phyloP scores from a whole-genome alignment of 169 alveolate genomes.

The Plasmodium malariae region DNA sequence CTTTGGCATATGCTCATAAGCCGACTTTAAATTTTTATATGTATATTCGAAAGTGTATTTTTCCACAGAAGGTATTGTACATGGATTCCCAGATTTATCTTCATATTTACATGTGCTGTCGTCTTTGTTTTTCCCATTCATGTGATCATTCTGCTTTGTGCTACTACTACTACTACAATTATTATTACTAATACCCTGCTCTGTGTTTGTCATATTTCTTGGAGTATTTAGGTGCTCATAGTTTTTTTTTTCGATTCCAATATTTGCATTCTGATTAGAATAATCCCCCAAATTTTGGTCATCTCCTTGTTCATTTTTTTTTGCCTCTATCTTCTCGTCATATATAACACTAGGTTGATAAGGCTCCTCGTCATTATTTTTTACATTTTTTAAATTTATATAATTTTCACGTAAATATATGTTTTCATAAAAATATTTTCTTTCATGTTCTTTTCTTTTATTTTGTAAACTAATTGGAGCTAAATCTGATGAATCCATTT shows the following conservation, averaged over 20 bases:
- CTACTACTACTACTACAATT: neutral
- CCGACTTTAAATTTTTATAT: conserved; percentile 33
- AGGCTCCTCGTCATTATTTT: conserved; percentile 26
- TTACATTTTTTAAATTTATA: conserved; percentile 37
- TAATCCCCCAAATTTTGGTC: neutral
- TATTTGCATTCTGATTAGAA: neutral
- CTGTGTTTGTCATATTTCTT: neutral
- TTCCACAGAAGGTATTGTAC: conserved; percentile 46
- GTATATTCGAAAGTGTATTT: conserved; percentile 51
- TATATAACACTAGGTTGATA: conserved; percentile 7
- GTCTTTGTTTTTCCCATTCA: neutral
- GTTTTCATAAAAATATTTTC: conserved; percentile 65
- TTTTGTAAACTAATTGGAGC: conserved; percentile 73
- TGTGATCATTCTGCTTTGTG: neutral
- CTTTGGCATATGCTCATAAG: conserved; percentile 51
- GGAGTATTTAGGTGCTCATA: no score
- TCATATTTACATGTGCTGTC: neutral
- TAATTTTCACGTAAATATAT: conserved; percentile 58
- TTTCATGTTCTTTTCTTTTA: conserved; percentile 73
- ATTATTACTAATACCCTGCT: neutral
- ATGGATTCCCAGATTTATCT: neutral
- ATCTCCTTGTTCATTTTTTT: neutral
- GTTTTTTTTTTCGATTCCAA: no score
- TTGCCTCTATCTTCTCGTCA: conserved; percentile 2
- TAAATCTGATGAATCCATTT: conserved; percentile 68